These are phyloP conservation scores for Stagonosporopsis vannaccii DNA, from an alignment of 2,329 filamentous ascomycete species.

Conservation along the genomic window DNA sequence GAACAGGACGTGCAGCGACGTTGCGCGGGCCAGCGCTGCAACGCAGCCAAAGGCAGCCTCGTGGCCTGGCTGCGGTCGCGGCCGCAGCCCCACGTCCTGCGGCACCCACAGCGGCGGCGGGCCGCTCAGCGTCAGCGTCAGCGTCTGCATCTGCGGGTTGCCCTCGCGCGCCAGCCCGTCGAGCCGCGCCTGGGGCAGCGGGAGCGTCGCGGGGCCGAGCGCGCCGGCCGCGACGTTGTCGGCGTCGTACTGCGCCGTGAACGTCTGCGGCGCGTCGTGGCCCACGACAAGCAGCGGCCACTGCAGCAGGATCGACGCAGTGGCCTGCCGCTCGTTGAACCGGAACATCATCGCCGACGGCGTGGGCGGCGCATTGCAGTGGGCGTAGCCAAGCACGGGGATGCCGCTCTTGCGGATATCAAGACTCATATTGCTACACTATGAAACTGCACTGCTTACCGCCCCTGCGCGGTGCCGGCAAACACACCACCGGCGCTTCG, in stretches of 20 bases:
- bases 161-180: constrained; percentile 16
- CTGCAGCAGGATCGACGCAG: constrained; percentile 21
- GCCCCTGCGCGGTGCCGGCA: constrained; percentile 5
- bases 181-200: constrained; percentile 5
- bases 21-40: neutral
- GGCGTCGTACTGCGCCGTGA: constrained; percentile 27
- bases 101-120: constrained; percentile 23
- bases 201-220: constrained; percentile 8
- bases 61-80: neutral
- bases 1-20: constrained; percentile 15
- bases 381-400: constrained; percentile 18
- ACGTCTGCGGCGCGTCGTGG: constrained; percentile 20
- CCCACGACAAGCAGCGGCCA: constrained; percentile 3
- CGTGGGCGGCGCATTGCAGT: constrained; percentile 11
- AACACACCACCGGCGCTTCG: constrained; percentile 28
- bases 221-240: constrained; percentile 22
- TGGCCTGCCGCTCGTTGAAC: constrained; percentile 15
- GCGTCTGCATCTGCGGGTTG: constrained; percentile 18
- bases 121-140: constrained; percentile 10
- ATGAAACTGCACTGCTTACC: constrained; percentile 19
- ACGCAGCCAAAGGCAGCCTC: neutral
- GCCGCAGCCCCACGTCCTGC: neutral
- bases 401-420: constrained; percentile 19
- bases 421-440: constrained; percentile 18
- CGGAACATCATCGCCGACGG: constrained; percentile 19